Evolutionary conservation across 2,329 filamentous ascomycete genomes (phyloP).

Genomic region (Xylariaceae sp.): DNA sequence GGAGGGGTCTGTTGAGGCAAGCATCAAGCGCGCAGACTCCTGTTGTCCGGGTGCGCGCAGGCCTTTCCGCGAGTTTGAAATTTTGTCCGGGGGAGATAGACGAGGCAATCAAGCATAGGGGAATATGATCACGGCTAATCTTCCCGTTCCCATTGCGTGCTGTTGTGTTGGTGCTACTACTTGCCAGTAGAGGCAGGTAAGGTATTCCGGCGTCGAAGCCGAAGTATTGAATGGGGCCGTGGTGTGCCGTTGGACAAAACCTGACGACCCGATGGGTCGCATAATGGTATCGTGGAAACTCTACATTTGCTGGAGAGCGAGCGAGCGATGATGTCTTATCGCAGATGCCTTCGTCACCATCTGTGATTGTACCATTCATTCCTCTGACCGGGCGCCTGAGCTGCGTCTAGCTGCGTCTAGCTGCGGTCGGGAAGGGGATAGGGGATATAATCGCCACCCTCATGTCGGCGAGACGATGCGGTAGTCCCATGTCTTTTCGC

Average conservation of each 20-base stretch:
- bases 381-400: background rate
- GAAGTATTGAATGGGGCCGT: background rate
- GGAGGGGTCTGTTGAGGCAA: background rate
- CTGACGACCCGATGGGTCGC: background rate
- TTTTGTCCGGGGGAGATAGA: background rate
- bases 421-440: conserved; percentile 14
- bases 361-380: background rate
- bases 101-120: background rate
- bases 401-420: background rate
- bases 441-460: conserved; percentile 11
- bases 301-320: background rate
- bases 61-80: background rate
- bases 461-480: conserved; percentile 7
- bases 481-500: conserved; percentile 1
- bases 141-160: background rate
- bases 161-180: no score
- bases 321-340: background rate
- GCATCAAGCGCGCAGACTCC: no score
- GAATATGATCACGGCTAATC: background rate
- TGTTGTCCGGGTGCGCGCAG: background rate
- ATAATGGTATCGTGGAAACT: conserved; percentile 6
- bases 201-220: background rate
- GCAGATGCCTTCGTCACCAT: background rate
- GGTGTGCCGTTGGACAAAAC: background rate
- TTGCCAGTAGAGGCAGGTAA: background rate